phyloP scores from a whole-genome alignment of 805 yeast genomes.

The Jamesozyma jinghongensis region DNA sequence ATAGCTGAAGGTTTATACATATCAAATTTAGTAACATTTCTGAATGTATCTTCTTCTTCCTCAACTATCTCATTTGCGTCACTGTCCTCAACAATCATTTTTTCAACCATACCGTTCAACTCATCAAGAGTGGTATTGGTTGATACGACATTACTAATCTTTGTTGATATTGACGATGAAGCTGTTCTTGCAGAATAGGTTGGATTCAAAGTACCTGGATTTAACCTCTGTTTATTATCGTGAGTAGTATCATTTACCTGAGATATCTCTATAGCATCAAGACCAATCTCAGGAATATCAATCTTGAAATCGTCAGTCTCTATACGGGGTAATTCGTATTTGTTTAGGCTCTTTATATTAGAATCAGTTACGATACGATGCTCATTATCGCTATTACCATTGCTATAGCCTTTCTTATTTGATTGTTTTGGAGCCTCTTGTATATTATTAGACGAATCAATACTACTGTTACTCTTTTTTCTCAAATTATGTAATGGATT shows the following conservation, averaged over 20 bases:
- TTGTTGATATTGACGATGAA: conserved; percentile 6
- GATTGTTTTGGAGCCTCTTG: background rate
- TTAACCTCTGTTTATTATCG: background rate
- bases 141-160: conserved; percentile 6
- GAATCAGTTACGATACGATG: conserved; percentile 8
- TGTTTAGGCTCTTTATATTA: conserved; percentile 10
- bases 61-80: conserved; percentile 1
- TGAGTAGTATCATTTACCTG: background rate
- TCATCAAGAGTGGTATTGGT: conserved; percentile 24
- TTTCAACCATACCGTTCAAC: conserved; percentile 31
- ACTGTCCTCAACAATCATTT: conserved; percentile 15
- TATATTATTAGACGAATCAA: conserved; percentile 4
- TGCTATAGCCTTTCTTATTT: background rate
- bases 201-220: background rate
- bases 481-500: conserved; percentile 22
- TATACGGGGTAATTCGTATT: conserved; percentile 20
- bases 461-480: conserved; percentile 19
- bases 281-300: conserved; percentile 13
- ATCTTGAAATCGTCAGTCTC: conserved; percentile 17
- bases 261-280: background rate
- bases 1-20: conserved; percentile 23
- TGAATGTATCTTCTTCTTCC: conserved; percentile 17
- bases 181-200: conserved; percentile 11
- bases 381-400: background rate
- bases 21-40: conserved; percentile 23